Conservation (phyloP, 2,329 filamentous ascomycete species). For the Monosporascus sp. region DNA sequence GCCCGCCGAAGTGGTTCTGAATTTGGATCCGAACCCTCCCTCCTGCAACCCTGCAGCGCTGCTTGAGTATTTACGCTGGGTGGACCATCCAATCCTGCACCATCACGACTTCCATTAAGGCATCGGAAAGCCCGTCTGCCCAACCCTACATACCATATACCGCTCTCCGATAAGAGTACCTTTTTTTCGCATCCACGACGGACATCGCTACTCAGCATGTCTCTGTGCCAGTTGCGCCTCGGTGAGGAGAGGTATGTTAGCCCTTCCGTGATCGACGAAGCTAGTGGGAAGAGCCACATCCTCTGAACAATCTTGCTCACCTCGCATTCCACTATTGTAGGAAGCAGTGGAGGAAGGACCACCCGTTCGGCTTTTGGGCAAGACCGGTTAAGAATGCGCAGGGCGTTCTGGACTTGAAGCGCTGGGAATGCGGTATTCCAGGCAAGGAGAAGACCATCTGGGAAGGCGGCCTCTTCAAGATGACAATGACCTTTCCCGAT, state of each 20-base stretch:
- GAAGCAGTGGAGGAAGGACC: slow-evolving; percentile 94
- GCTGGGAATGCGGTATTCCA: slow-evolving; percentile 94
- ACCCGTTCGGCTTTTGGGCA: slow-evolving; percentile 96
- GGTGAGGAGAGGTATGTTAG: slow-evolving; percentile 75
- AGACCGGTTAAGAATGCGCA: slow-evolving; percentile 75
- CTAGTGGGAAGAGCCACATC: neutral
- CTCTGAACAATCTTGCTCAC: slow-evolving; percentile 3
- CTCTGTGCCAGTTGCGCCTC: slow-evolving; percentile 81
- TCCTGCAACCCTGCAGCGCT: too few species aligned
- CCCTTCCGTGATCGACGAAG: neutral
- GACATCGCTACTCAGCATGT: slow-evolving; percentile 49
- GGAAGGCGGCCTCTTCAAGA: slow-evolving; percentile 96
- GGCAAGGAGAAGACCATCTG: slow-evolving; percentile 96
- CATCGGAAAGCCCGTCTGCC: too few species aligned
- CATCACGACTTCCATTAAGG: too few species aligned
- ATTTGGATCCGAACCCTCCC: too few species aligned
- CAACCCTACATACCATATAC: too few species aligned
- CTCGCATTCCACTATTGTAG: slow-evolving; percentile 39
- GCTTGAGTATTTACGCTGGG: too few species aligned
- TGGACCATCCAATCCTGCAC: too few species aligned
- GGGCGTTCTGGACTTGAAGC: slow-evolving; percentile 85
- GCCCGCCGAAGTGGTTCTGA: too few species aligned
- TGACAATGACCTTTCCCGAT: slow-evolving; percentile 89
- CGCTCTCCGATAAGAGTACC: too few species aligned
- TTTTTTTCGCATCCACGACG: neutral